phyloP scores from a whole-genome alignment of 1,284 basidiomycete species.

The Microstroma glucosiphilum region DNA sequence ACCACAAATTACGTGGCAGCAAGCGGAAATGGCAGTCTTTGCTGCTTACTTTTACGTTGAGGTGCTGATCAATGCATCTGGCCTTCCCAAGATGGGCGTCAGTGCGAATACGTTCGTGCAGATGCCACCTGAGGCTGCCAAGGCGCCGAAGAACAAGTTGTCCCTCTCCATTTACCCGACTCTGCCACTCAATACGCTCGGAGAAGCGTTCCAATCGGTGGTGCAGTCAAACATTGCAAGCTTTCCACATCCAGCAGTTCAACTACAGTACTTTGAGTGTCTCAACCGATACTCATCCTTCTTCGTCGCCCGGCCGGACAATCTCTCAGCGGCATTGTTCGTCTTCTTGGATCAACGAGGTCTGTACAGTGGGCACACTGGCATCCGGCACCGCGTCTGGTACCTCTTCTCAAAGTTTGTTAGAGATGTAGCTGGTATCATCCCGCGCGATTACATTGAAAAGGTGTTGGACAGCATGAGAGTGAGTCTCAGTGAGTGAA shows the following conservation, averaged over 20 bases:
- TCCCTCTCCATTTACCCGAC: slow-evolving; percentile 28
- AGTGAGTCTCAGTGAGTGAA: background rate
- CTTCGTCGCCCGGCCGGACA: slow-evolving; percentile 78
- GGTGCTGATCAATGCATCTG: slow-evolving; percentile 37
- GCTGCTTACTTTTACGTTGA: slow-evolving; percentile 91
- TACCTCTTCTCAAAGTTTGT: slow-evolving; percentile 93
- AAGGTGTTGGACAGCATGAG: slow-evolving; percentile 36
- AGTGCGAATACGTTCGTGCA: slow-evolving; percentile 43
- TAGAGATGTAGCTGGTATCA: slow-evolving; percentile 58
- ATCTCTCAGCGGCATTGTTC: slow-evolving; percentile 64
- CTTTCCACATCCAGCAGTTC: slow-evolving; percentile 81
- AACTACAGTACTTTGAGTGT: slow-evolving; percentile 89
- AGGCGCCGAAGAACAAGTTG: slow-evolving; percentile 20
- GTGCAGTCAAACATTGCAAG: slow-evolving; percentile 74
- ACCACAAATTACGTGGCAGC: slow-evolving; percentile 71
- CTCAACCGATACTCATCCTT: slow-evolving; percentile 88
- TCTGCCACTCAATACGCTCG: slow-evolving; percentile 76
- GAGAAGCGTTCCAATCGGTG: slow-evolving; percentile 78
- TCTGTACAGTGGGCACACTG: slow-evolving; percentile 69
- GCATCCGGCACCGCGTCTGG: slow-evolving; percentile 72
- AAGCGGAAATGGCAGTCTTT: slow-evolving; percentile 85
- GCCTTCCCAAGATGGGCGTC: slow-evolving; percentile 39
- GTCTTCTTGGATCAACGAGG: slow-evolving; percentile 87
- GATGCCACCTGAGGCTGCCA: slow-evolving; percentile 23
- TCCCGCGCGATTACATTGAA: slow-evolving; percentile 67